Conservation (phyloP, 805 yeast species). For the Nakazawaea ernobii region DNA sequence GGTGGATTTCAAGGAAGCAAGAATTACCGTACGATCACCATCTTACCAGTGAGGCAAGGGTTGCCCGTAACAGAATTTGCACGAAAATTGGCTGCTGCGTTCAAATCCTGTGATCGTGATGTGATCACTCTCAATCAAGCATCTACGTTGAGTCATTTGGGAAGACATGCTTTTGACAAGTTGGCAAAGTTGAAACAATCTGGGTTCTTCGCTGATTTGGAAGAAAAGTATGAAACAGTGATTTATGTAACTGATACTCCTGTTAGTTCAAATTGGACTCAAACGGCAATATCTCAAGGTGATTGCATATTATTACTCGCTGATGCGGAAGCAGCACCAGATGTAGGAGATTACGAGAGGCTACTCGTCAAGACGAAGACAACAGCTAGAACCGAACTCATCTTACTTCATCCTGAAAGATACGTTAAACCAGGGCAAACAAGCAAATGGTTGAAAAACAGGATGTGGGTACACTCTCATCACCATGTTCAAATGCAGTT, state of each 20-base stretch:
- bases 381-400: slow-evolving; percentile 82
- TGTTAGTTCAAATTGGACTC: slow-evolving; percentile 81
- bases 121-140: slow-evolving; percentile 83
- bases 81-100: slow-evolving; percentile 59
- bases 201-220: slow-evolving; percentile 86
- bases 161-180: slow-evolving; percentile 89
- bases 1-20: slow-evolving; percentile 26
- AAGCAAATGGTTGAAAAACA: slow-evolving; percentile 71
- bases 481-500: slow-evolving; percentile 80
- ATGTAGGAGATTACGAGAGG: slow-evolving; percentile 81
- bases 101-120: slow-evolving; percentile 63
- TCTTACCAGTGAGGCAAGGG: slow-evolving; percentile 73
- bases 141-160: slow-evolving; percentile 70
- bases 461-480: slow-evolving; percentile 90
- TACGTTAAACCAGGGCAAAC: slow-evolving; percentile 84
- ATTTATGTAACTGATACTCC: slow-evolving; percentile 86
- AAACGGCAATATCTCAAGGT: slow-evolving; percentile 89
- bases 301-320: slow-evolving; percentile 90
- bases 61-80: slow-evolving; percentile 90
- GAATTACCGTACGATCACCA: slow-evolving; percentile 75
- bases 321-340: slow-evolving; percentile 68
- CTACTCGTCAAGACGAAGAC: slow-evolving; percentile 69
- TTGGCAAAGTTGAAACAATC: slow-evolving; percentile 79
- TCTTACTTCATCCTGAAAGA: slow-evolving; percentile 77
- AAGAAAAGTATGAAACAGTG: slow-evolving; percentile 83